Evolutionary conservation across 2,329 filamentous ascomycete genomes (phyloP), one percentile per base, ranked within the genome.

Genomic region (Herpomyces periplanetae): DNA sequence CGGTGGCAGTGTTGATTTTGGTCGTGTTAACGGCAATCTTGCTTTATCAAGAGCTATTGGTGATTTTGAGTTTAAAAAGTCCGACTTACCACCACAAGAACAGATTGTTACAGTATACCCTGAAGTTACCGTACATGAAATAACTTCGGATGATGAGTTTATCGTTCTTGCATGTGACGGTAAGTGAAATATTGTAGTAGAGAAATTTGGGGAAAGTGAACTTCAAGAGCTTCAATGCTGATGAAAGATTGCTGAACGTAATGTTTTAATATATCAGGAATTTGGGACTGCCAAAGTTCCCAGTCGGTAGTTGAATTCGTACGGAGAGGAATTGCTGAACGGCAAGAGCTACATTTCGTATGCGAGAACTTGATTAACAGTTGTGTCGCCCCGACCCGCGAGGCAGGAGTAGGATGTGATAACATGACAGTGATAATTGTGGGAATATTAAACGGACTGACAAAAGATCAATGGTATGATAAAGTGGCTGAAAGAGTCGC

Each of bases 361-460:
- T 91, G 75, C 40, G 80, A 96, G 44, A 96, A 96, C 45, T 87
- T 96, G 69, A 96, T 96, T 80, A 75, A 96, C 47, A 96, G 91
- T 46, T 96, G 80, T 37, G 50, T 96, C 27, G 73, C 80, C 15
- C 85, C 73, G 25, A 91, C 85, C 51, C 87, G 73, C 28, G 80
- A 96, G 43, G 80, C 80, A 21, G 80, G 80, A 26, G 75, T 96
- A 25, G 80, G 80, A 25, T 96, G 80, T 40, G 80, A 96, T 47
- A 96, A 96, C 49, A 96, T 96, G 80, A 96, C 80, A 29, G 91
- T 96, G 64, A 47, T 62, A 30, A 52, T 96, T 28, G 46, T 96
- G 34, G 80, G 63, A 28, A 57, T 96, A 36, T 52, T 96, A 29
- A 57, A 66, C 34, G 80, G 75, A 38, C 71, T 66, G 49, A 65